phyloP scores from a whole-genome alignment of 306 rosid species.

The Morella rubra region DNA sequence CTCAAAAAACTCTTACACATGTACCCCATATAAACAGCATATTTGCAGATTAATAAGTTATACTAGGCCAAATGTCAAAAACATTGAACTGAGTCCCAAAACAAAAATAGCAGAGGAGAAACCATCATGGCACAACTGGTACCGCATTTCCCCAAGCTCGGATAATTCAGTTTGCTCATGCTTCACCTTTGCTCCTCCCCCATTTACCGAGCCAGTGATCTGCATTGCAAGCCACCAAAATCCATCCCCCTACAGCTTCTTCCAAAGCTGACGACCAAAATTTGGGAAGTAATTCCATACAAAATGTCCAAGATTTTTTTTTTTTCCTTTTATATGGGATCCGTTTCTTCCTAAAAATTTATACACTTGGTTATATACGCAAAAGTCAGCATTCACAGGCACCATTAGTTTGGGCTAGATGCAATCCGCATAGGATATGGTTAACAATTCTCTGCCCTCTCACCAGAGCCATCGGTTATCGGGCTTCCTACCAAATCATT shows the following conservation, averaged over 20 bases:
- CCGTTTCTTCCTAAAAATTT: slow-evolving; percentile 42
- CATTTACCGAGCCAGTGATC: slow-evolving; percentile 32
- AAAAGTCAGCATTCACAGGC: slow-evolving; percentile 36
- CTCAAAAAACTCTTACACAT: slow-evolving; percentile 30
- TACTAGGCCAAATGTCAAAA: slow-evolving; percentile 28
- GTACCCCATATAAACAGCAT: slow-evolving; percentile 38
- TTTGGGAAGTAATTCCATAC: slow-evolving; percentile 42
- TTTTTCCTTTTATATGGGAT: background rate
- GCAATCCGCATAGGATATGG: slow-evolving; percentile 32
- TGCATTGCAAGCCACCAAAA: slow-evolving; percentile 40
- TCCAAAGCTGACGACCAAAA: slow-evolving; percentile 42
- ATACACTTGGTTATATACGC: slow-evolving; percentile 40
- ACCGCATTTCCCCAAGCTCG: slow-evolving; percentile 20
- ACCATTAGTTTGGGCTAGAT: slow-evolving; percentile 24
- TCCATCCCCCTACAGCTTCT: slow-evolving; percentile 35
- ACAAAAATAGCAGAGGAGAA: slow-evolving; percentile 22
- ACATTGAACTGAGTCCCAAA: slow-evolving; percentile 34
- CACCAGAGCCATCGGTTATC: slow-evolving; percentile 28
- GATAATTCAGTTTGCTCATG: slow-evolving; percentile 26
- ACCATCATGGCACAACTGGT: background rate
- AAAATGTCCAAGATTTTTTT: slow-evolving; percentile 42
- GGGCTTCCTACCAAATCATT: slow-evolving; percentile 41
- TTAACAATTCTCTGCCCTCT: slow-evolving; percentile 39
- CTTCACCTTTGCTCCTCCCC: slow-evolving; percentile 37
- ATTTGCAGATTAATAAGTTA: slow-evolving; percentile 35